Evolutionary conservation across 1,284 basidiomycete genomes (phyloP).

Genomic region (Flammula alnicola): DNA sequence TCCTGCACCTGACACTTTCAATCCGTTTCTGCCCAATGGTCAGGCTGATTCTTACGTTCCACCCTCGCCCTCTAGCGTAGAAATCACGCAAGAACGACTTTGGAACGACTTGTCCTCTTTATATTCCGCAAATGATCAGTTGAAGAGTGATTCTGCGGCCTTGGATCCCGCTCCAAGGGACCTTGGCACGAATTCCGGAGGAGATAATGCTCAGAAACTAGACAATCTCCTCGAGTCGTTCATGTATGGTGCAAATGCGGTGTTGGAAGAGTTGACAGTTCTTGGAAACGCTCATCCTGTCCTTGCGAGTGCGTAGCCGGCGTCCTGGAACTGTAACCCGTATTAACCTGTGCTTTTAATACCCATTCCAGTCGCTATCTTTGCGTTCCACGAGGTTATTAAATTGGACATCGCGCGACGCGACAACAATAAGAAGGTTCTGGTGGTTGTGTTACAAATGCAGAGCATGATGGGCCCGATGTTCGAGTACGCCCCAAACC

Average conservation of each 20-base stretch:
- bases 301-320: conserved; percentile 3
- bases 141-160: background rate
- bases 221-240: conserved; percentile 3
- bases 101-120: background rate
- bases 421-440: conserved; percentile 50
- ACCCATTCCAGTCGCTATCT: background rate
- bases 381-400: conserved; percentile 38
- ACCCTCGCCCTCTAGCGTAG: background rate
- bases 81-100: background rate
- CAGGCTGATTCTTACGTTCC: too few species aligned
- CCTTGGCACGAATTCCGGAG: too few species aligned
- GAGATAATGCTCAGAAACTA: background rate
- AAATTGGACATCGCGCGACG: conserved; percentile 44
- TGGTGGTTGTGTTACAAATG: conserved; percentile 47
- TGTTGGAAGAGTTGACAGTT: conserved; percentile 7
- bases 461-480: conserved; percentile 48
- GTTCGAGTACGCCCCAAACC: conserved; percentile 42
- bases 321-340: background rate
- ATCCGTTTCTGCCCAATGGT: too few species aligned
- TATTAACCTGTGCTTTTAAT: background rate
- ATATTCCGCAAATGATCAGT: background rate
- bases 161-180: background rate
- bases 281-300: conserved; percentile 14
- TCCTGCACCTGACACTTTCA: too few species aligned
- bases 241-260: conserved; percentile 7